Conservation (phyloP, 305 asterid genomes). For the Petunia hybrid region DNA sequence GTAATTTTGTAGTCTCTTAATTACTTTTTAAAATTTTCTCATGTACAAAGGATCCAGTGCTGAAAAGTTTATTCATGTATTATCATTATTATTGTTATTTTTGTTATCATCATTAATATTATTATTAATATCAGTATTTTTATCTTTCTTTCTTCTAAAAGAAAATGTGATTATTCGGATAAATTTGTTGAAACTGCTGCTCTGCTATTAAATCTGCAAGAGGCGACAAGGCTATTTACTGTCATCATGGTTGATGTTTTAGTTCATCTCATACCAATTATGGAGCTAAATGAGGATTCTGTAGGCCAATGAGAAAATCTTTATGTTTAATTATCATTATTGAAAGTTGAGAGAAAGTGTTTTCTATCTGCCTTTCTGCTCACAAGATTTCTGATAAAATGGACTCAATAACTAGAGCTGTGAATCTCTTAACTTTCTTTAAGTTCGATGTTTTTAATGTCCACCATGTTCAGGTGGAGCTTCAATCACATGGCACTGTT, state of each 20-base stretch:
- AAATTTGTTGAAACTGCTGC: neutral
- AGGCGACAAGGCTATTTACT: neutral
- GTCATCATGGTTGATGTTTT: conserved; percentile 8
- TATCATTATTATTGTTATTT: too few relatives aligned
- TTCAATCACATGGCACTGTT: conserved; percentile 61
- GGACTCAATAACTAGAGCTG: neutral
- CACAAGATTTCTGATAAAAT: neutral
- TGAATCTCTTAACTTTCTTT: neutral
- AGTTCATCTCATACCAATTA: neutral
- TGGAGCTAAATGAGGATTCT: conserved; percentile 4
- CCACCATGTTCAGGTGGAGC: conserved; percentile 68
- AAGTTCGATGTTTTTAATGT: neutral
- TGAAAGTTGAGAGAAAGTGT: neutral
- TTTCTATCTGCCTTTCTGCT: neutral
- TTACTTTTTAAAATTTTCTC: conserved; percentile 15
- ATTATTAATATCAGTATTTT: too few relatives aligned
- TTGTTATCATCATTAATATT: too few relatives aligned
- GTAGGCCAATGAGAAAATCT: conserved; percentile 5
- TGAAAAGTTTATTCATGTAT: neutral
- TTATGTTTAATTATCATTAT: neutral
- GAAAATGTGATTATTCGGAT: neutral
- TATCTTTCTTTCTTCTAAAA: too few relatives aligned
- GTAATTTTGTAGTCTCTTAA: neutral
- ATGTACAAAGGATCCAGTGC: neutral
- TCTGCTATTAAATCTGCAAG: neutral